Percentiles rank a stretch among this genome's conserved stretches.
Evolutionary conservation across 2,329 filamentous ascomycete species (phyloP).

Genomic region (Akanthomyces lecanii): DNA sequence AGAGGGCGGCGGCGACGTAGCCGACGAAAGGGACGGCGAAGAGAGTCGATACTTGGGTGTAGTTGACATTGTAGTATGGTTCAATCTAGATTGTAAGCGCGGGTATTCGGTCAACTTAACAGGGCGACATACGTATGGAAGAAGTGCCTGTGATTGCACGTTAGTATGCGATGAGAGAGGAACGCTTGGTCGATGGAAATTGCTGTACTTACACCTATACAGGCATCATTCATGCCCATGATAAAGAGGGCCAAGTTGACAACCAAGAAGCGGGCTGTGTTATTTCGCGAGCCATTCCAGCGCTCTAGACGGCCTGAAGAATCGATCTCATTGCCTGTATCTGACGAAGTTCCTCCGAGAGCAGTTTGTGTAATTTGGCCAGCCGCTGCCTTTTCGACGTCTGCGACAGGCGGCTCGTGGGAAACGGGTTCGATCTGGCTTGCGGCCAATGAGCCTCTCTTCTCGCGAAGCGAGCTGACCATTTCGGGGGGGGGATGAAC

Average conservation of each 20-base stretch:
- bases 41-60: constrained; percentile 60
- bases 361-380: constrained; percentile 7
- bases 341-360: constrained; percentile 9
- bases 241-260: constrained; percentile 60
- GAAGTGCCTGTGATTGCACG: constrained; percentile 37
- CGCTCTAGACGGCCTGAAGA: constrained; percentile 34
- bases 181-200: not conserved
- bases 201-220: constrained; percentile 50
- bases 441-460: not conserved
- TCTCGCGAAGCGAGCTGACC: not conserved
- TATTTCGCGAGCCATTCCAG: constrained; percentile 62
- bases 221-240: constrained; percentile 66
- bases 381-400: constrained; percentile 2
- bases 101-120: not conserved
- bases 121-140: constrained; percentile 40
- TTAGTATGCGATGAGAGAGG: not conserved
- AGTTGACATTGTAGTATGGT: constrained; percentile 56
- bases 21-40: constrained; percentile 65
- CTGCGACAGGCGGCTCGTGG: not conserved
- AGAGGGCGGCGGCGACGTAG: constrained; percentile 58
- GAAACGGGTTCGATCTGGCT: not conserved
- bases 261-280: constrained; percentile 54
- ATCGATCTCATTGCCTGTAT: not conserved
- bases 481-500: not conserved
- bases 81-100: constrained; percentile 42